Base-by-base conservation (phyloP, 2,329 filamentous ascomycete genomes). In the Fusarium keratoplasticum region DNA sequence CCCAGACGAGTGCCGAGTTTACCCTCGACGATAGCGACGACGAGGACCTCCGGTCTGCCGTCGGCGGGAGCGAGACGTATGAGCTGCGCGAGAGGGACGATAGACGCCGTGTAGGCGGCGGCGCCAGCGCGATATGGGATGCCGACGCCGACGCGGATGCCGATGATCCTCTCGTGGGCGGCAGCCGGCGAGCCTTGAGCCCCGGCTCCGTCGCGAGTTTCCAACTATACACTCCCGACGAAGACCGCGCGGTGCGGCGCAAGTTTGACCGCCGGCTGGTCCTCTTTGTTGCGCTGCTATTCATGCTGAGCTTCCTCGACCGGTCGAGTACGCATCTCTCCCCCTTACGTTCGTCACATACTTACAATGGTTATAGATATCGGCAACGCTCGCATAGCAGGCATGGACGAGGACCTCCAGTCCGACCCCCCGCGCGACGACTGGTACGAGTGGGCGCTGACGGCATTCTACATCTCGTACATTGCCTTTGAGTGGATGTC, bases 301-400 rank as follows among this genome's bases (percentile, higher is more conserved):
- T 96, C 80, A 89, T 97, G 86, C 86, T 98, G 71, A 93, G 92
- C 72, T 98, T 97, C 80, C 83, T 98, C 74, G 95, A 98, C 82
- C 89, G 95, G 74, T 95, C 94, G 20, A 97, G 94, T 95, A 85
- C 71, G 87, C 84, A n/a, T 6, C 27, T 31, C 52, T 47, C 27
- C 14, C 16, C 6, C 40, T 25, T 38, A 13, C 14, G 22, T 16
- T 3, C 3, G 9, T 25, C 14, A n/a, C 31, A 52, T 33, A 59
- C 66, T 60, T 14, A 71, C 40, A n/a, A 35, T 47, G 8, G 9
- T 6, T 40, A 6, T 38, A 90, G 89, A 91, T 75, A 91, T 91
- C 59, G 89, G 89, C 52, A 91, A 91, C 77, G 90, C 90, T 31
- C 87, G 87, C 67, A 89, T 92, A 50, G 90, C 90, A 29, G 90